These are phyloP conservation scores for Auricularia sp. DNA, from an alignment of 768 basidiomycete genomes.

Conservation along the genomic window DNA sequence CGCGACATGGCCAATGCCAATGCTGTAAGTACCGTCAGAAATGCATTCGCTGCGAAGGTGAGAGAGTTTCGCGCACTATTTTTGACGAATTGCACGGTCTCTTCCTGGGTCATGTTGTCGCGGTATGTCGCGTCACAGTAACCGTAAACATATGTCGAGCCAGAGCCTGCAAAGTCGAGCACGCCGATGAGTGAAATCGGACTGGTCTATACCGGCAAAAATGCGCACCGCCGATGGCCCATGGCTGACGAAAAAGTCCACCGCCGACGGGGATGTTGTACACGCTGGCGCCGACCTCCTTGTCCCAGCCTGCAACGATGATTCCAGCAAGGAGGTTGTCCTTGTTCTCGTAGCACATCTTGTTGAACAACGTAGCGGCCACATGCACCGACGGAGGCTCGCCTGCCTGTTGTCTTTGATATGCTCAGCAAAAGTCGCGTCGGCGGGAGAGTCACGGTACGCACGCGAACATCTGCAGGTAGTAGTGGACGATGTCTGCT, in stretches of 20 bases:
- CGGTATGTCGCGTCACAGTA: slow-evolving; percentile 98
- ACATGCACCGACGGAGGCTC: slow-evolving; percentile 66
- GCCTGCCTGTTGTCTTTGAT: slow-evolving; percentile 46
- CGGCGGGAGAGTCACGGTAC: slow-evolving; percentile 15
- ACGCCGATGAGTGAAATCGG: background rate
- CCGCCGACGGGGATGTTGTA: slow-evolving; percentile 97
- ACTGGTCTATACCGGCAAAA: background rate
- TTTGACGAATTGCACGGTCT: slow-evolving; percentile 89
- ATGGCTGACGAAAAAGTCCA: slow-evolving; percentile 92
- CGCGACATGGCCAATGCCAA: slow-evolving; percentile 92
- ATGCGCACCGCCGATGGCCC: slow-evolving; percentile 88
- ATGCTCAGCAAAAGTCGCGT: background rate
- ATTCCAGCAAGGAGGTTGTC: slow-evolving; percentile 82
- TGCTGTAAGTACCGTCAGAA: slow-evolving; percentile 37
- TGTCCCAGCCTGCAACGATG: slow-evolving; percentile 98
- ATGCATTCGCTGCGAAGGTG: background rate
- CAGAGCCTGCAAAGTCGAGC: slow-evolving; percentile 50
- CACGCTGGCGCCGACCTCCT: slow-evolving; percentile 78
- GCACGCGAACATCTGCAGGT: slow-evolving; percentile 67
- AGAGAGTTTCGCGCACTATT: slow-evolving; percentile 60
- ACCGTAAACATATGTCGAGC: slow-evolving; percentile 96
- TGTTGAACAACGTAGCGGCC: slow-evolving; percentile 77
- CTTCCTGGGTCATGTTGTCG: slow-evolving; percentile 82
- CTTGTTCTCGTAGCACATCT: slow-evolving; percentile 89
- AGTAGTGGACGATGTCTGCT: slow-evolving; percentile 81